phyloP scores from a whole-genome alignment of 2,329 filamentous ascomycete genomes.

The Stachybotrys chartarum region DNA sequence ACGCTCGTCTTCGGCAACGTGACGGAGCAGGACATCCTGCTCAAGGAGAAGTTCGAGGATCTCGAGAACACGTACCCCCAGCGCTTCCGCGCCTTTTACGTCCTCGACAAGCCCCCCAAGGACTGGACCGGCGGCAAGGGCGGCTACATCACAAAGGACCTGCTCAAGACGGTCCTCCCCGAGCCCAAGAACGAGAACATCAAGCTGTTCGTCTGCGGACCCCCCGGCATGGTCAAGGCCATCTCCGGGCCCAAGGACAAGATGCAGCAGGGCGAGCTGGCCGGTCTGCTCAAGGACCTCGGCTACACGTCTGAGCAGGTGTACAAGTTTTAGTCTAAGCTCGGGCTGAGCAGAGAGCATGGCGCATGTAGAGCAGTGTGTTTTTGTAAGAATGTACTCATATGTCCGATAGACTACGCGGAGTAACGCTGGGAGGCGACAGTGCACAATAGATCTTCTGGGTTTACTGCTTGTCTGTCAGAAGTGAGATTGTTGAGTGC shows the following conservation, averaged over 20 bases:
- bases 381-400: background rate
- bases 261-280: slow-evolving; percentile 86
- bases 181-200: slow-evolving; percentile 87
- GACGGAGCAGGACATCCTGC: slow-evolving; percentile 79
- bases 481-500: background rate
- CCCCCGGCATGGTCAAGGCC: slow-evolving; percentile 87
- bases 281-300: slow-evolving; percentile 73
- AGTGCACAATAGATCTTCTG: background rate
- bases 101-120: slow-evolving; percentile 77
- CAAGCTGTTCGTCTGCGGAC: slow-evolving; percentile 95
- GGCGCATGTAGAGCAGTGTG: background rate
- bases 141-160: slow-evolving; percentile 81
- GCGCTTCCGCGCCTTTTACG: slow-evolving; percentile 92
- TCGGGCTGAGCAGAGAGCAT: background rate
- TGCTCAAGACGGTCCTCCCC: slow-evolving; percentile 90
- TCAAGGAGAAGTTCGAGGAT: slow-evolving; percentile 76
- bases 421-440: background rate
- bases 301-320: slow-evolving; percentile 70
- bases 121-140: slow-evolving; percentile 63
- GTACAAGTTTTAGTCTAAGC: slow-evolving; percentile 72
- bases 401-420: background rate
- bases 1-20: slow-evolving; percentile 93
- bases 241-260: slow-evolving; percentile 85
- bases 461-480: background rate
- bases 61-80: slow-evolving; percentile 94